These are phyloP conservation scores for Bondarzewia mesenterica DNA, from an alignment of 1,284 basidiomycete species.

Conservation along the genomic window DNA sequence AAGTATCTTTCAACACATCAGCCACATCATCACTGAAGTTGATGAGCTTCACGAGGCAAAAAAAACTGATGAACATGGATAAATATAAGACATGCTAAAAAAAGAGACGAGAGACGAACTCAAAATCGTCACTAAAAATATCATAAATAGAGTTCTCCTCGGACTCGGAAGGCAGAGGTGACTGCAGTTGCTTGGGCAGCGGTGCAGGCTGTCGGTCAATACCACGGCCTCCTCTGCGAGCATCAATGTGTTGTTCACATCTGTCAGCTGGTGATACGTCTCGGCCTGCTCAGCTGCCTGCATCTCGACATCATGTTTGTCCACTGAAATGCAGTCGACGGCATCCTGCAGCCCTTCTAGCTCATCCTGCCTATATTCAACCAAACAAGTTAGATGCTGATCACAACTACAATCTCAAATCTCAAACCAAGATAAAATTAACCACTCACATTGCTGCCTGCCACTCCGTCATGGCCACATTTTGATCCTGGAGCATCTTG, in stretches of 20 bases:
- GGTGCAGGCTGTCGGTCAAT: conserved; percentile 26
- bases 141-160: background rate
- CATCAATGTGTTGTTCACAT: conserved; percentile 65
- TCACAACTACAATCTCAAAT: background rate
- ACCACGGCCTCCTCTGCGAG: conserved; percentile 69
- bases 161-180: background rate
- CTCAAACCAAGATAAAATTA: conserved; percentile 3
- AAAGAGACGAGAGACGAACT: background rate
- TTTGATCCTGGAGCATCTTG: conserved; percentile 67
- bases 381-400: conserved; percentile 5
- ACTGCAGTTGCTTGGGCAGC: background rate
- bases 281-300: conserved; percentile 66
- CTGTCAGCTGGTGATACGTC: conserved; percentile 59
- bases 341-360: conserved; percentile 52
- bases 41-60: background rate
- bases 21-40: background rate
- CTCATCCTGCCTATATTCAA: conserved; percentile 54
- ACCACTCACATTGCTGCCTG: conserved; percentile 49
- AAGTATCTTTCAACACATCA: background rate
- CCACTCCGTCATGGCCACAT: conserved; percentile 41
- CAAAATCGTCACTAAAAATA: background rate
- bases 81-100: background rate
- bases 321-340: conserved; percentile 49
- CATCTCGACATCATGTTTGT: conserved; percentile 66
- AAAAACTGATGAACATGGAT: background rate